phyloP scores from a whole-genome alignment of 345 rosid genomes.

The Acer campestre region DNA sequence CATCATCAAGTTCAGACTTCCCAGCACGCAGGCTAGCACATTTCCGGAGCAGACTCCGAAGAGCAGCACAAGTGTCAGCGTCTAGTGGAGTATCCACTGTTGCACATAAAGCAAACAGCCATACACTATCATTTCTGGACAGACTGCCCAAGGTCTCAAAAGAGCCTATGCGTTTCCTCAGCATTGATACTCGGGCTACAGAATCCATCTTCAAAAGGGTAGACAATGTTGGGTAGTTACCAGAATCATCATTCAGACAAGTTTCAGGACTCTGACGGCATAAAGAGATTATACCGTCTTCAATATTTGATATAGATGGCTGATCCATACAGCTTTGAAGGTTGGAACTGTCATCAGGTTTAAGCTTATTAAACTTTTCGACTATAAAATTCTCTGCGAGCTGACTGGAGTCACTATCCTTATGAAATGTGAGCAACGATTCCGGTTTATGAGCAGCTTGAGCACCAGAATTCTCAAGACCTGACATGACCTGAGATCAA shows the following conservation, averaged over 20 bases:
- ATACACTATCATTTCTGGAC: constrained; percentile 51
- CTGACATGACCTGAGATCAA: constrained; percentile 41
- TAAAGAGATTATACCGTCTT: constrained; percentile 5
- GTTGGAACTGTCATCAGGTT: constrained; percentile 4
- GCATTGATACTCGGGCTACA: constrained; percentile 63
- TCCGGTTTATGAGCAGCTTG: constrained; percentile 20
- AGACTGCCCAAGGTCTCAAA: constrained; percentile 44
- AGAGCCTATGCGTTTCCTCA: constrained; percentile 58
- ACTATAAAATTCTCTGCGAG: constrained; percentile 19
- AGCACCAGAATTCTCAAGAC: constrained; percentile 24
- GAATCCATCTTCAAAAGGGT: constrained; percentile 64
- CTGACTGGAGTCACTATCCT: too few species aligned
- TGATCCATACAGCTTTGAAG: not conserved
- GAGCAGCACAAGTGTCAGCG: constrained; percentile 67
- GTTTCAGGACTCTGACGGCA: constrained; percentile 15
- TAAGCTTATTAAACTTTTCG: constrained; percentile 34
- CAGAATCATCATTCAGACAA: constrained; percentile 19
- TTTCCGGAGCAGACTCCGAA: constrained; percentile 68
- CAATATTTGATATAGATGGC: not conserved
- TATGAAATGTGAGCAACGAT: not conserved
- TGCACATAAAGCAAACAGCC: constrained; percentile 82
- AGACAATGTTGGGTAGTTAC: constrained; percentile 45
- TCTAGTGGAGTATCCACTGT: constrained; percentile 75
- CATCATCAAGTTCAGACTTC: constrained; percentile 67
- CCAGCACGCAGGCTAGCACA: constrained; percentile 73